Percentiles rank a stretch among this genome's conserved stretches.
phyloP scores from a whole-genome alignment of 2,329 filamentous ascomycete genomes.

The Macrophomina phaseolina region DNA sequence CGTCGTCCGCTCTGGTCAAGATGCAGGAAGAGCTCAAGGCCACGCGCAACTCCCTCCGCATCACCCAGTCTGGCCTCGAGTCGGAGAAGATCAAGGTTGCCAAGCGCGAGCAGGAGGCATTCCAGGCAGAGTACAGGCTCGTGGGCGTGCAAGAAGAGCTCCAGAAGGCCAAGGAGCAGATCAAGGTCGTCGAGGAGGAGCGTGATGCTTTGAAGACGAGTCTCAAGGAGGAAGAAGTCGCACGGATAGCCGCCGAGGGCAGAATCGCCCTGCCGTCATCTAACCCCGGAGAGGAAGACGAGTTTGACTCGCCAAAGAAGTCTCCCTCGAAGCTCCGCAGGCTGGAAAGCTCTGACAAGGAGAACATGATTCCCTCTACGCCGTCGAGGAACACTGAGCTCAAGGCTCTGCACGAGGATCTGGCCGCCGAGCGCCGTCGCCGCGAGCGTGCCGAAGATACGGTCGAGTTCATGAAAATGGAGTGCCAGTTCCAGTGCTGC shows the following conservation, averaged over 20 bases:
- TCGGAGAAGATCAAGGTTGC: constrained; percentile 67
- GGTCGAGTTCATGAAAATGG: constrained; percentile 76
- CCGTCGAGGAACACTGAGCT: constrained; percentile 37
- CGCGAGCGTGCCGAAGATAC: constrained; percentile 74
- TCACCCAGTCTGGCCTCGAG: constrained; percentile 64
- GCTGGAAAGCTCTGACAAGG: constrained; percentile 50
- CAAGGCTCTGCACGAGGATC: constrained; percentile 57
- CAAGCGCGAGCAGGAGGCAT: constrained; percentile 71
- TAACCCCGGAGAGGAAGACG: constrained; percentile 61
- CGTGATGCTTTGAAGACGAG: constrained; percentile 75
- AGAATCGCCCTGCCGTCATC: constrained; percentile 67
- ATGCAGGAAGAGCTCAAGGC: constrained; percentile 76
- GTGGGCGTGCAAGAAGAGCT: constrained; percentile 71
- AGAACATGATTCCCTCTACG: constrained; percentile 45
- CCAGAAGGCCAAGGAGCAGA: constrained; percentile 65
- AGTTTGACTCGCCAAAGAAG: constrained; percentile 68
- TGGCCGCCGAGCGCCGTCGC: constrained; percentile 60
- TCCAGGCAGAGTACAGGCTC: constrained; percentile 69
- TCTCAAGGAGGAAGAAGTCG: constrained; percentile 74
- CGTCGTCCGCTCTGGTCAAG: constrained; percentile 72
- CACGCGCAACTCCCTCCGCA: constrained; percentile 60
- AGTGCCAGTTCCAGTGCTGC: constrained; percentile 73
- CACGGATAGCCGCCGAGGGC: constrained; percentile 74
- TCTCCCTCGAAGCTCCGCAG: constrained; percentile 51
- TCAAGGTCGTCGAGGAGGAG: constrained; percentile 73